A percentile compares a stretch with the other conserved stretches of the same genome.
These are phyloP conservation scores for Neonectria coccinea DNA, from an alignment of 2,329 filamentous ascomycete species.

Conservation along the genomic window DNA sequence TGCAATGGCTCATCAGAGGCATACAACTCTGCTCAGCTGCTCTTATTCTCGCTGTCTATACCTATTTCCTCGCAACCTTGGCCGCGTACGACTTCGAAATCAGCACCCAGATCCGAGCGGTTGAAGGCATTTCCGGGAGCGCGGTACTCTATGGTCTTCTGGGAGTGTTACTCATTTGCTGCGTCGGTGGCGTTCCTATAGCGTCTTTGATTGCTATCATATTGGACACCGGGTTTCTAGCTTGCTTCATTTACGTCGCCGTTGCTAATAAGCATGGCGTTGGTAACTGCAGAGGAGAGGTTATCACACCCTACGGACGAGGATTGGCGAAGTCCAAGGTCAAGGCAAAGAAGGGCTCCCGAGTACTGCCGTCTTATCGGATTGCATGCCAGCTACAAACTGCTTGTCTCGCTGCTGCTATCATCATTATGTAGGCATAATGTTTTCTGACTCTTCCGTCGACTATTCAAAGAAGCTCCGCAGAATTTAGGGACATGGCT, in stretches of 20 bases:
- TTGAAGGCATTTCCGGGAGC: slow-evolving; percentile 80
- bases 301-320: slow-evolving; percentile 75
- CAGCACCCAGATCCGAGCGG: slow-evolving; percentile 73
- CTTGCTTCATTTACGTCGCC: slow-evolving; percentile 83
- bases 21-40: too few species aligned
- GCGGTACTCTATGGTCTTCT: slow-evolving; percentile 79
- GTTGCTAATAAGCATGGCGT: slow-evolving; percentile 76
- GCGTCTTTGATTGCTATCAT: slow-evolving; percentile 79
- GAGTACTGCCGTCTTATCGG: slow-evolving; percentile 57
- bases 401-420: slow-evolving; percentile 79
- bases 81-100: slow-evolving; percentile 72
- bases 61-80: slow-evolving; percentile 83
- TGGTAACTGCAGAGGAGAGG: slow-evolving; percentile 67
- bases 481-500: neutral
- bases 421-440: slow-evolving; percentile 72
- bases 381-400: slow-evolving; percentile 79
- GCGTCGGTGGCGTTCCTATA: slow-evolving; percentile 77
- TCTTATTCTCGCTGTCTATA: slow-evolving; percentile 76
- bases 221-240: slow-evolving; percentile 80
- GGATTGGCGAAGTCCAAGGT: slow-evolving; percentile 65
- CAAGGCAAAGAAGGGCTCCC: slow-evolving; percentile 59
- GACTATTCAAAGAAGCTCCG: neutral
- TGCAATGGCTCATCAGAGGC: too few species aligned
- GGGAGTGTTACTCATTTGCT: slow-evolving; percentile 79
- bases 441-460: neutral